Percentiles rank a stretch among this genome's conserved stretches.
Evolutionary conservation across 106 monocot species (phyloP).

Genomic region (Posidonia australis): DNA sequence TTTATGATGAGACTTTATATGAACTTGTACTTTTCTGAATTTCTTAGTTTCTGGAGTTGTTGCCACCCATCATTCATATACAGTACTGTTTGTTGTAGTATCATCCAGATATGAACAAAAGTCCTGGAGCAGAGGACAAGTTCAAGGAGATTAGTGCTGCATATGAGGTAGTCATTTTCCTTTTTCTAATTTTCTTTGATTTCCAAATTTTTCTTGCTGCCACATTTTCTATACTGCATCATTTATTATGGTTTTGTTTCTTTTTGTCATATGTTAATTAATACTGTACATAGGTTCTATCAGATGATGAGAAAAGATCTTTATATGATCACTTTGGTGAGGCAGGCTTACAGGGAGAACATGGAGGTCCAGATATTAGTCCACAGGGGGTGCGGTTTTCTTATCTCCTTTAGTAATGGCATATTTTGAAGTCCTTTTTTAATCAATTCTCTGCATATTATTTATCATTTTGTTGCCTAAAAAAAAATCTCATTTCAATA

Average conservation of each 20-base stretch:
- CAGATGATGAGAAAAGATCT: conserved; percentile 90
- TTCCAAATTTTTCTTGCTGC: background rate
- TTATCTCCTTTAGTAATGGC: background rate
- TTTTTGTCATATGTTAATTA: conserved; percentile 3
- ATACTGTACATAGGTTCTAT: conserved; percentile 66
- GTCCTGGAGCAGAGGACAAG: conserved; percentile 81
- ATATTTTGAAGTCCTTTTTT: background rate
- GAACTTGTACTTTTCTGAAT: background rate
- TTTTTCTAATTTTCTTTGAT: background rate
- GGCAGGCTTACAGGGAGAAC: conserved; percentile 47
- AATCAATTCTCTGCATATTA: background rate
- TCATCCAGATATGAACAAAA: conserved; percentile 99
- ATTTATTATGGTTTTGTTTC: background rate
- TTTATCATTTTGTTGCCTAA: background rate
- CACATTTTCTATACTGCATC: background rate
- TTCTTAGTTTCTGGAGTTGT: background rate
- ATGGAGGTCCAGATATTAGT: conserved; percentile 33
- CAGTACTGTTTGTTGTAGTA: conserved; percentile 44
- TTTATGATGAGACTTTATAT: background rate
- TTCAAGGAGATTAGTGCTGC: conserved; percentile 98
- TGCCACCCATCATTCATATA: conserved; percentile 2
- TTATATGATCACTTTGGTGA: conserved; percentile 90
- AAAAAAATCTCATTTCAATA: background rate
- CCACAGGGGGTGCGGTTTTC: conserved; percentile 46
- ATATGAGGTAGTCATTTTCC: conserved; percentile 64